Base-by-base conservation (phyloP, 2,329 filamentous ascomycete species). In the Ceratocystis eucalypticola region DNA sequence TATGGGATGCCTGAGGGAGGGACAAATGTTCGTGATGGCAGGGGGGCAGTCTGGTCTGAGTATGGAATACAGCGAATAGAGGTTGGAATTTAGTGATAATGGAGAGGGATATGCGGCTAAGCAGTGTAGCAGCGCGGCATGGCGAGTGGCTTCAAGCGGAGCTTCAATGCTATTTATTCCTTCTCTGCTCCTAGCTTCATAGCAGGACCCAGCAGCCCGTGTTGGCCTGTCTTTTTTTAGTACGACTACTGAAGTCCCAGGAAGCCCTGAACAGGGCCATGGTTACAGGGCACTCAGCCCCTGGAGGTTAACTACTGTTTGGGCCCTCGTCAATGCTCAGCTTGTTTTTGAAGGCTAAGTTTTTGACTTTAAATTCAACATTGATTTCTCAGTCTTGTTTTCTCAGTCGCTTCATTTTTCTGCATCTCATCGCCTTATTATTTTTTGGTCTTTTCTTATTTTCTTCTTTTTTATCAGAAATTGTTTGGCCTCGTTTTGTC, bases 171-270 rank as follows among this genome's bases (percentile, higher is more conserved):
- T 30, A 15, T 25, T 10, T 55, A 15, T 25, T 55, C 53, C 53
- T 12, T 17, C 22, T 30, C 53, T 28, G 12, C 8, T 28, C 8
- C 2, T 10, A 5, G 17, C 53, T n/a, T 17, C 12, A n/a, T 8
- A 50, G 46, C 46, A n/a, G 30, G 30, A 33, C 30, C 30, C 1
- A 33, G 30, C 50, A 55, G 22, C 50, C 33, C 25, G 53, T 59
- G 53, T 59, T 59, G 25, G 28, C 46, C 33, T 30, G 15, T 59
- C 53, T 59, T 59, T 59, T 59, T 59, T 33, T 59, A 59, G 53
- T 30, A 37, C 33, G 33, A 37, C 53, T 33, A 12, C 20, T 10
- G 28, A 33, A 33, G 53, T 8, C 53, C 28, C 28, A 33, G 25
- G 10, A 37, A 12, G 25, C 28, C 53, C 53, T 59, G 53, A 17